These are phyloP conservation scores for Selenicereus undatus DNA, from an alignment of 148 eudicot genomes.

Conservation along the genomic window DNA sequence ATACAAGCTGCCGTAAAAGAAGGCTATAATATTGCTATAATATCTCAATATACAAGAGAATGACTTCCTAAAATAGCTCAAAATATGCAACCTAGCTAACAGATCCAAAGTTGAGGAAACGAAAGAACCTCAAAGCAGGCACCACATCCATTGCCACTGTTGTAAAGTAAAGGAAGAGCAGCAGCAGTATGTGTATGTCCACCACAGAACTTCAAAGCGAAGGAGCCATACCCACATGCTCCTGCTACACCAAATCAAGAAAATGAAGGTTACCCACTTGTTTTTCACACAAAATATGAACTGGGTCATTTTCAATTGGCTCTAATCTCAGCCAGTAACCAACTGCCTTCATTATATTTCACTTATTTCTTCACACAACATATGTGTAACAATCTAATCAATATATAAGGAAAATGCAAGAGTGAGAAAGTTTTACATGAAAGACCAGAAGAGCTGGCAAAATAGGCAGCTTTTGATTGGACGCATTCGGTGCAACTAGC, in stretches of 20 bases:
- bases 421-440: slow-evolving; percentile 18
- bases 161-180: slow-evolving; percentile 56
- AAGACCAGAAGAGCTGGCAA: slow-evolving; percentile 27
- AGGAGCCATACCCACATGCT: slow-evolving; percentile 81
- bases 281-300: background rate
- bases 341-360: background rate
- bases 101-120: too few relatives aligned
- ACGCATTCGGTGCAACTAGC: slow-evolving; percentile 24
- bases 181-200: slow-evolving; percentile 69
- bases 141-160: slow-evolving; percentile 71
- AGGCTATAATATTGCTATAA: too few relatives aligned
- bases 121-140: slow-evolving; percentile 70
- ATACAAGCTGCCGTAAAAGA: too few relatives aligned
- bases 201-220: slow-evolving; percentile 47
- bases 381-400: background rate
- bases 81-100: too few relatives aligned
- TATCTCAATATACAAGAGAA: too few relatives aligned
- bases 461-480: slow-evolving; percentile 27
- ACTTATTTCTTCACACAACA: background rate
- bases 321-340: background rate
- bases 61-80: too few relatives aligned
- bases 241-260: slow-evolving; percentile 46
- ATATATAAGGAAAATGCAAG: background rate
- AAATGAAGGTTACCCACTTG: slow-evolving; percentile 18
- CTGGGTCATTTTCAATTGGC: background rate